These are phyloP conservation scores for Penicillium manginii DNA, from an alignment of 495 filamentous ascomycete species.

Conservation along the genomic window DNA sequence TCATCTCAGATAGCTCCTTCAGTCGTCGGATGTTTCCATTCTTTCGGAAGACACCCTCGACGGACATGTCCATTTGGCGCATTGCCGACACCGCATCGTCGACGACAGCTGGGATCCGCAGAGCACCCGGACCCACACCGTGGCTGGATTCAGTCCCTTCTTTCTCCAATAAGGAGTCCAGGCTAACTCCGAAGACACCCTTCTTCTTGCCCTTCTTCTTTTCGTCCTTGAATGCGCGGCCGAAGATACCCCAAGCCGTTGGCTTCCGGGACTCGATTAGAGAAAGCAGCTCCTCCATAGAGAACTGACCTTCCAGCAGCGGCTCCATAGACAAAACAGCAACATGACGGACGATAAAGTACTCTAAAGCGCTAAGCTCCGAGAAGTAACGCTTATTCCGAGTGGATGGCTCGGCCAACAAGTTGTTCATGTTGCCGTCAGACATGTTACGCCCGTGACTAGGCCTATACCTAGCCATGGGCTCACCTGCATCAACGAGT, in stretches of 20 bases:
- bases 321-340: slow-evolving; percentile 96
- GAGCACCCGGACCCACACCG: slow-evolving; percentile 87
- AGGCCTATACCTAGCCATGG: slow-evolving; percentile 67
- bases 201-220: slow-evolving; percentile 86
- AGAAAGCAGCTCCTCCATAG: slow-evolving; percentile 89
- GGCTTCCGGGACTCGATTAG: slow-evolving; percentile 92
- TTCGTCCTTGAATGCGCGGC: slow-evolving; percentile 88
- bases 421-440: slow-evolving; percentile 58
- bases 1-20: slow-evolving; percentile 77
- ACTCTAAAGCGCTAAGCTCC: slow-evolving; percentile 91
- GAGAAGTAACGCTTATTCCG: slow-evolving; percentile 86
- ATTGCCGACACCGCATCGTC: slow-evolving; percentile 92
- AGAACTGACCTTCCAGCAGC: slow-evolving; percentile 85
- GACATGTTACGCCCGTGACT: slow-evolving; percentile 82
- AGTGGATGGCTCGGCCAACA: slow-evolving; percentile 30
- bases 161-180: slow-evolving; percentile 83
- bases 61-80: slow-evolving; percentile 98
- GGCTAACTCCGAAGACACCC: slow-evolving; percentile 85
- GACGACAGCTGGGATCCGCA: slow-evolving; percentile 85
- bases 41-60: slow-evolving; percentile 98
- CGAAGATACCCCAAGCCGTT: slow-evolving; percentile 97
- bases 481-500: slow-evolving; percentile 64
- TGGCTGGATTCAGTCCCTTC: slow-evolving; percentile 95
- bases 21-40: slow-evolving; percentile 95
- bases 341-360: slow-evolving; percentile 95